phyloP scores from a whole-genome alignment of 257 asterid genomes.

The Scutellaria minor region DNA sequence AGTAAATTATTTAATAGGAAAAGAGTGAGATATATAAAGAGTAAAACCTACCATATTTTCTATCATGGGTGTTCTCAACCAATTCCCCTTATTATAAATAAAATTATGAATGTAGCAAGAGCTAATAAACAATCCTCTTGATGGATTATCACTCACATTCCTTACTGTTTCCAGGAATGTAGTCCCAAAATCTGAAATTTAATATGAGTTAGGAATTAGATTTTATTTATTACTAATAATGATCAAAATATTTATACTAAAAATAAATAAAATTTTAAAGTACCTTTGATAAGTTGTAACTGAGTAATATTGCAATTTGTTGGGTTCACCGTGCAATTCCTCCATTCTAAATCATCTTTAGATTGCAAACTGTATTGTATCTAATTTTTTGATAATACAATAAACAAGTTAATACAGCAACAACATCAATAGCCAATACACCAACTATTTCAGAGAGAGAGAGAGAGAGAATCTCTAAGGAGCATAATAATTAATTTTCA shows the following conservation, averaged over 20 bases:
- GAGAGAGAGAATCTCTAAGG: no score
- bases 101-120: slow-evolving; percentile 2
- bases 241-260: neutral
- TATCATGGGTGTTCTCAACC: neutral
- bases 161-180: neutral
- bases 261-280: neutral
- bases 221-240: neutral
- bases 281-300: no score
- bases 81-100: neutral
- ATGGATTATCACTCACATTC: neutral
- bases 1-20: no score
- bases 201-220: neutral
- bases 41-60: neutral
- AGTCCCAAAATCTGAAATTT: neutral
- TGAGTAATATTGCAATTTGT: no score
- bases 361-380: no score
- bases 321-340: no score
- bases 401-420: no score
- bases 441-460: no score
- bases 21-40: neutral
- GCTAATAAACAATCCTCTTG: neutral
- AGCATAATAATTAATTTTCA: no score
- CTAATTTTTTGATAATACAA: no score
- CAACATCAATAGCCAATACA: no score
- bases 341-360: no score